These are phyloP conservation scores for Mycosphaerella sp. DNA, from an alignment of 2,329 filamentous ascomycete species.

Conservation along the genomic window DNA sequence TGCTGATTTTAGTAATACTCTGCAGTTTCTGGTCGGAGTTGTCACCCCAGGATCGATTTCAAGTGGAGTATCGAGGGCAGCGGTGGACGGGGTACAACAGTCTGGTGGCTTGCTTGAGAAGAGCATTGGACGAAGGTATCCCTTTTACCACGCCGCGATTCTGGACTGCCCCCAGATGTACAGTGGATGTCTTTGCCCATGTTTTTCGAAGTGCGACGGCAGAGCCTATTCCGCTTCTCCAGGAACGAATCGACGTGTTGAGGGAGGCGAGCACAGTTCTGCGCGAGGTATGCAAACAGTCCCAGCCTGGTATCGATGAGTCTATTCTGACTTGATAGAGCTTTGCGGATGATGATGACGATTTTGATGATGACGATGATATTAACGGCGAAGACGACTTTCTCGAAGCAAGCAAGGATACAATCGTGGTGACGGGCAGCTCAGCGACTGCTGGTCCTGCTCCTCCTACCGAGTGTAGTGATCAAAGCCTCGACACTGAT, in stretches of 20 bases:
- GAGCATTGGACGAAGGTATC: slow-evolving; percentile 84
- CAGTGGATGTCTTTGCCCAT: slow-evolving; percentile 62
- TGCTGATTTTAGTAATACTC: slow-evolving; percentile 2
- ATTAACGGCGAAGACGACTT: background rate
- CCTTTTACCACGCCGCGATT: slow-evolving; percentile 84
- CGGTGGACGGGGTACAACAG: slow-evolving; percentile 95
- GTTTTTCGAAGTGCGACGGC: slow-evolving; percentile 82
- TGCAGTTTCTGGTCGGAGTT: slow-evolving; percentile 75
- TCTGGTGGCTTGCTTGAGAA: slow-evolving; percentile 75
- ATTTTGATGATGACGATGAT: slow-evolving; percentile 9
- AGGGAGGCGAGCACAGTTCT: slow-evolving; percentile 77
- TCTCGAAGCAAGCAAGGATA: background rate
- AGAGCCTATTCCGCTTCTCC: slow-evolving; percentile 78
- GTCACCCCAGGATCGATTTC: slow-evolving; percentile 64
- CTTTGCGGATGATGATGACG: slow-evolving; percentile 8
- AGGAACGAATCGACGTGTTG: slow-evolving; percentile 70
- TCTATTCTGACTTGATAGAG: slow-evolving; percentile 16
- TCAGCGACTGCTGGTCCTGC: background rate
- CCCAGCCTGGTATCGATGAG: background rate
- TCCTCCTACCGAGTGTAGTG: background rate
- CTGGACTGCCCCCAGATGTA: slow-evolving; percentile 59
- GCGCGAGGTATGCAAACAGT: slow-evolving; percentile 17
- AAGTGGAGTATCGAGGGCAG: slow-evolving; percentile 72
- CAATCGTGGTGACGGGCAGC: background rate
- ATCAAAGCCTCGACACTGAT: background rate